Base-by-base conservation (phyloP, 2,329 filamentous ascomycete genomes). In the Leptographium wingfieldii region DNA sequence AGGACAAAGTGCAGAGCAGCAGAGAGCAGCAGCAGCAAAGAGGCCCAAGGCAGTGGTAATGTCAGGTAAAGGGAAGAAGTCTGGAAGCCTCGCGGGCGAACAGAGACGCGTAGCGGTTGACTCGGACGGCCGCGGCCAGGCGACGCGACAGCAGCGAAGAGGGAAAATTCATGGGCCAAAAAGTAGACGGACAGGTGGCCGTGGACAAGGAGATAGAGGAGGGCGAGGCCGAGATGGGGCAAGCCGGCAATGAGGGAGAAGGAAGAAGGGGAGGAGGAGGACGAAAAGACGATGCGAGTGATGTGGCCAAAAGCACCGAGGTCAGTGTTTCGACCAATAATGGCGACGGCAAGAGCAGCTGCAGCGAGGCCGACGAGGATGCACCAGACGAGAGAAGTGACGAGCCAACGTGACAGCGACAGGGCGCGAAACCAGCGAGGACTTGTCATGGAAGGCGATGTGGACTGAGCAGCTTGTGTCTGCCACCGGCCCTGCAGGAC, bases 111-210 rank as follows among this genome's bases (percentile, higher is more conserved):
- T 31, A 82, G 71, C 48, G 69, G 65, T 5, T 64, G 67, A n/a
- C 66, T 67, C 62, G 19, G 69, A 57, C 59, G 63, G 1, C 71
- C 43, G 6, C 43, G 43, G 16, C 43, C 19, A n/a, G 16, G 43
- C 6, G 43, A 19, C 16, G 43, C 60, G 3, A 74, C 73, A 27
- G 40, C 40, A 14, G 59, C 59, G 65, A 75, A 79, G 58, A 73
- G 73, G 3, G 75, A 72, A 54, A 77, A 70, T 66, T 82, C 79
- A 68, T 79, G 74, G 1, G 77, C 78, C 48, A 81, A 69, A 66
- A 72, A 79, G 68, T 76, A 79, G 3, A 73, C 68, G 2, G 76
- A 76, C 16, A 81, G 67, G 27, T 80, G 71, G 5, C 73, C 68
- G 69, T 81, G 79, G 55, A 70, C 70, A 12, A 73, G 66, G 38